These are phyloP conservation scores for Pontederia paniculata DNA, from an alignment of 176 grass and related monocot genomes.

Conservation along the genomic window DNA sequence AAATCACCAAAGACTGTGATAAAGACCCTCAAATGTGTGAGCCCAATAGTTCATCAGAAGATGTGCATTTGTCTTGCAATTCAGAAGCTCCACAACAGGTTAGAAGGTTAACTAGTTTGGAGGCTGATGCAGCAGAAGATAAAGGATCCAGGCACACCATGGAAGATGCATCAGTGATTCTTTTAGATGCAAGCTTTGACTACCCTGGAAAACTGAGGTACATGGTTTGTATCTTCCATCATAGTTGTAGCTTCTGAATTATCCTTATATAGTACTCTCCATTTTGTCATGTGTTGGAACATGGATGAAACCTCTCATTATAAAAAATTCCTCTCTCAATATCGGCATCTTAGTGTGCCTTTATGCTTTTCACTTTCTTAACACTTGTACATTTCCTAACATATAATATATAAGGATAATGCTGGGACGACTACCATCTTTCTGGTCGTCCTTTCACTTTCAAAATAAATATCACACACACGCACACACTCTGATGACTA, in stretches of 20 bases:
- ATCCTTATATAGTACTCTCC: background rate
- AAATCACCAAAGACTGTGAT: slow-evolving; percentile 10
- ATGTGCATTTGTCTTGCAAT: slow-evolving; percentile 9
- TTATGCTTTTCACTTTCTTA: no score
- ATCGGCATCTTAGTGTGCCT: no score
- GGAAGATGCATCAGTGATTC: slow-evolving; percentile 79
- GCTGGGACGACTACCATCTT: no score
- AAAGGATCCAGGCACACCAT: slow-evolving; percentile 81
- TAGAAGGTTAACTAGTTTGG: slow-evolving; percentile 27
- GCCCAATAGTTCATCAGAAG: slow-evolving; percentile 6
- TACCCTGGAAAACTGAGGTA: slow-evolving; percentile 54
- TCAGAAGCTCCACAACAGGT: slow-evolving; percentile 14
- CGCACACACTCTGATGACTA: no score
- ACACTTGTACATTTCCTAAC: no score
- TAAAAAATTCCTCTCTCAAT: no score
- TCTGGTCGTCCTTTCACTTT: no score
- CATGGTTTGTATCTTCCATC: background rate
- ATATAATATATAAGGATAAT: no score
- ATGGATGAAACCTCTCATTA: background rate
- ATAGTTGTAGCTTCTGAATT: background rate
- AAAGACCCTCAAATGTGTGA: background rate
- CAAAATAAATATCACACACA: no score
- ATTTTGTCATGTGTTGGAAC: background rate
- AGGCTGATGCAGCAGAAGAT: slow-evolving; percentile 74
- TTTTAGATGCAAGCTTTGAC: slow-evolving; percentile 34